Conservation (phyloP, 176 grass and related monocot genomes). For the Raddia guianensis region DNA sequence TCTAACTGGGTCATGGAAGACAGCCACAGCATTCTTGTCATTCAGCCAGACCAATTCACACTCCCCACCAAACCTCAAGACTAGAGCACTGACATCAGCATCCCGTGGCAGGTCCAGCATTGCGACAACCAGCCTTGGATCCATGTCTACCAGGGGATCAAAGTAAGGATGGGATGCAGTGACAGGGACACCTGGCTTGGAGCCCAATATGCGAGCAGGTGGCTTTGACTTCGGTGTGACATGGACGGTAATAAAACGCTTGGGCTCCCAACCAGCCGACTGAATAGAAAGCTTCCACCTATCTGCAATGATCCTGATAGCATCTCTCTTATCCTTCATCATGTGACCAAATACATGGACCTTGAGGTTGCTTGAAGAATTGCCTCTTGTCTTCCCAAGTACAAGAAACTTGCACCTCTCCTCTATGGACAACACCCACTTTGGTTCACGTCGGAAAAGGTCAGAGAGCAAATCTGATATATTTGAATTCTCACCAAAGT, state of each 20-base stretch:
- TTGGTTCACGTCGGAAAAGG: constrained; percentile 76
- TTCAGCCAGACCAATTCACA: constrained; percentile 97
- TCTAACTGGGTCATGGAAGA: constrained; percentile 82
- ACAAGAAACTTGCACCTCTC: constrained; percentile 94
- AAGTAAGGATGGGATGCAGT: constrained; percentile 55
- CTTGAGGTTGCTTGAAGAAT: constrained; percentile 54
- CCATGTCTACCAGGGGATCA: constrained; percentile 85
- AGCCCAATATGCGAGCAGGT: constrained; percentile 74
- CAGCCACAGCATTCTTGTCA: constrained; percentile 81
- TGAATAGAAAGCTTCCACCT: constrained; percentile 94
- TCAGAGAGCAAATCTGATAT: constrained; percentile 63
- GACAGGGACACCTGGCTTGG: constrained; percentile 58
- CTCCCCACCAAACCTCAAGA: constrained; percentile 92
- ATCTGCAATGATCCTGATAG: constrained; percentile 73
- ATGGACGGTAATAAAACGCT: constrained; percentile 78
- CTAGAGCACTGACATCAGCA: constrained; percentile 88
- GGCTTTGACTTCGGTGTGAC: constrained; percentile 79
- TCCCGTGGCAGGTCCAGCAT: constrained; percentile 89
- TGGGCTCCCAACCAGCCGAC: constrained; percentile 80
- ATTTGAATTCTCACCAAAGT: constrained; percentile 76
- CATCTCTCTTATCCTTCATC: constrained; percentile 84
- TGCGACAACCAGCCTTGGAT: constrained; percentile 81
- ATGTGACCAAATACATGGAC: constrained; percentile 84
- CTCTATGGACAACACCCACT: constrained; percentile 88
- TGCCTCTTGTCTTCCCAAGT: constrained; percentile 74